Evolutionary conservation across 176 grass and related monocot genomes (phyloP).

Genomic region (Aegilops umbellulata): DNA sequence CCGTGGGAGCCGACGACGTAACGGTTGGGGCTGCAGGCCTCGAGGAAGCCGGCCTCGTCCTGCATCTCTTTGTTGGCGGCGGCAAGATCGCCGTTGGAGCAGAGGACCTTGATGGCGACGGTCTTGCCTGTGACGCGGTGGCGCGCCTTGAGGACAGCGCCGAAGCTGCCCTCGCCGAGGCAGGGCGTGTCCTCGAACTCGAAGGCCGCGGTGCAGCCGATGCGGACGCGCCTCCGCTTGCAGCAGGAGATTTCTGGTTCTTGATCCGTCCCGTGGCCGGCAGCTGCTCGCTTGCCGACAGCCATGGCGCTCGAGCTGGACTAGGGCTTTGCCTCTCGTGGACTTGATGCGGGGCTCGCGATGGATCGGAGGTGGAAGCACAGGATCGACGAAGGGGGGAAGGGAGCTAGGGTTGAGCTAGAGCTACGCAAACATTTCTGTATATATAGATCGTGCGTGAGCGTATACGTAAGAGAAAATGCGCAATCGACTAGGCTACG

Average conservation of each 20-base stretch:
- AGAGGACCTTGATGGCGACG: neutral
- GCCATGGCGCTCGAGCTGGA: neutral
- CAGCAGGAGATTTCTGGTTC: neutral
- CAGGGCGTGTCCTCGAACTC: neutral
- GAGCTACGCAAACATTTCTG: no score
- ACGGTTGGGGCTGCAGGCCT: neutral
- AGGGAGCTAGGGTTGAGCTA: no score
- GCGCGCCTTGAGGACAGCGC: neutral
- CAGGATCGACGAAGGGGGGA: no score
- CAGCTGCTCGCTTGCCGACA: neutral
- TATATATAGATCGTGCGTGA: no score
- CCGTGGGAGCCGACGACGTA: neutral
- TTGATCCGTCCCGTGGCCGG: neutral
- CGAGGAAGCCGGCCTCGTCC: neutral
- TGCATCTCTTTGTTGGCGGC: neutral
- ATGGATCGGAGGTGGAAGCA: no score
- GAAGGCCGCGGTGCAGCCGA: neutral
- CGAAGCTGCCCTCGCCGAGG: neutral
- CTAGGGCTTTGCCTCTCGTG: no score
- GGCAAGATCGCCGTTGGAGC: neutral
- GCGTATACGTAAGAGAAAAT: no score
- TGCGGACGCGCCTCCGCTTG: neutral
- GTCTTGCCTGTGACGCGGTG: neutral
- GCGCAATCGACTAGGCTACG: no score
- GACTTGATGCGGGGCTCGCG: no score